Evolutionary conservation across 2,329 filamentous ascomycete species (phyloP), one percentile per base, ranked within the genome.

Genomic region (Botrytis galanthina): DNA sequence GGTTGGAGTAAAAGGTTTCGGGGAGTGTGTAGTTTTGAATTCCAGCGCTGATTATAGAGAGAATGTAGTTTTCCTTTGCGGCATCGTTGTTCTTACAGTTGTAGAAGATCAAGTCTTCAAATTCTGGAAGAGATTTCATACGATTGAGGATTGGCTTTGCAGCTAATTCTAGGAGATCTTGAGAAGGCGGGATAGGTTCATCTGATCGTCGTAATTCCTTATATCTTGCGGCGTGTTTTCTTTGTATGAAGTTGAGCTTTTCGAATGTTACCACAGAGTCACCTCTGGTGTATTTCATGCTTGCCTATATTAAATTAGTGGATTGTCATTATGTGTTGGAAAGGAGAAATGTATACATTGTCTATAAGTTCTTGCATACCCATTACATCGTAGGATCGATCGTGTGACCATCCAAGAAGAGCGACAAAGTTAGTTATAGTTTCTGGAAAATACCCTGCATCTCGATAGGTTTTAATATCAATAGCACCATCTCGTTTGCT

Each of bases 221-320:
- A 69, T 81, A 81, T 29, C 78, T 77, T 35, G 71, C 72, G 46
- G 80, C 80, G 64, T 95, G 93, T 64, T 88, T 87, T 77, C 88
- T 89, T 79, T 98, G 93, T 67, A 98, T 87, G 81, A 91, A 93
- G 78, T 89, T 87, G 26, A 98, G 87, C 80, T 98, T 99, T 67
- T 90, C 89, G 69, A 91, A 88, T 32, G 92, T 90, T 29, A 98
- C 93, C 22, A 92, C 91, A 10, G 95, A 93, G 81, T 98, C 95
- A 16, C 95, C 95, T 78, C 92, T 93, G 4, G 94, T 98, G 83
- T 98, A 97, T 80, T 94, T 94, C 76, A 97, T 86, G 63, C 91
- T 90, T 80, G 98, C 95, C 88, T 93, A 70, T 29, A 51, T 26
- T 16, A 32, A 46, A 32, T 44, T 46, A 67, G 62, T n/a, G 37